Evolutionary conservation across 2,329 filamentous ascomycete genomes (phyloP).

Genomic region (Furcasterigmium furcatum): DNA sequence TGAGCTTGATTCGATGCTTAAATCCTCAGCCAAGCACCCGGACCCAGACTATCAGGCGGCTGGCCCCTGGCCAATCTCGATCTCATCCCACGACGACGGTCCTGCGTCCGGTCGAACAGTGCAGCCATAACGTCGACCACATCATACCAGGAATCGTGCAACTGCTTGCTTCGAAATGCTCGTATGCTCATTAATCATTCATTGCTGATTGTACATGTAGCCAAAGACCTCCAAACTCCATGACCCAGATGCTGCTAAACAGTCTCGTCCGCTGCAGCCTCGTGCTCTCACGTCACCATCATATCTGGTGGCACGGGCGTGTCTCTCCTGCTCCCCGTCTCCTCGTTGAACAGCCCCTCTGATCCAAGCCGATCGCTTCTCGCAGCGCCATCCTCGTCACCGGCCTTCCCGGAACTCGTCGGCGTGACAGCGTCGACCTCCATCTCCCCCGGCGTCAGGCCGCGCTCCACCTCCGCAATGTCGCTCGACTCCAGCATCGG

Average conservation of each 20-base stretch:
- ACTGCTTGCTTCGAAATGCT: too few species aligned
- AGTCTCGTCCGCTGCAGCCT: too few species aligned
- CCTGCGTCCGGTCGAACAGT: too few species aligned
- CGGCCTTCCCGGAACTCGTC: conserved; percentile 19
- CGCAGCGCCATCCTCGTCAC: conserved; percentile 3
- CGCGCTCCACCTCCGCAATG: conserved; percentile 28
- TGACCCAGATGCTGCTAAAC: too few species aligned
- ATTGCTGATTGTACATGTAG: conserved; percentile 1
- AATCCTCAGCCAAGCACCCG: too few species aligned
- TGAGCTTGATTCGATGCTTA: too few species aligned
- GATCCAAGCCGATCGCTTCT: conserved; percentile 18
- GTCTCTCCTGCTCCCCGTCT: conserved; percentile 25
- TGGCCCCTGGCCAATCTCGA: too few species aligned
- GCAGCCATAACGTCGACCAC: too few species aligned
- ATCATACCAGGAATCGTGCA: too few species aligned
- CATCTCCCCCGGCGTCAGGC: conserved; percentile 22
- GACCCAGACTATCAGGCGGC: too few species aligned
- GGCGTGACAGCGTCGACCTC: conserved; percentile 37
- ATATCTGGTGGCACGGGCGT: conserved; percentile 30
- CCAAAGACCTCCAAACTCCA: conserved; percentile 1
- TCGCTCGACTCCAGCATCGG: conserved; percentile 49
- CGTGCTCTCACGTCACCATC: conserved; percentile 8
- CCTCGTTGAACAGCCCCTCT: conserved; percentile 20
- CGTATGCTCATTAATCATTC: conserved; percentile 8
- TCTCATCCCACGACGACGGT: too few species aligned